A percentile compares a stretch with the other conserved stretches of the same genome.
Evolutionary conservation across 805 yeast species (phyloP).

Genomic region (Diddensiella transvaalensis): DNA sequence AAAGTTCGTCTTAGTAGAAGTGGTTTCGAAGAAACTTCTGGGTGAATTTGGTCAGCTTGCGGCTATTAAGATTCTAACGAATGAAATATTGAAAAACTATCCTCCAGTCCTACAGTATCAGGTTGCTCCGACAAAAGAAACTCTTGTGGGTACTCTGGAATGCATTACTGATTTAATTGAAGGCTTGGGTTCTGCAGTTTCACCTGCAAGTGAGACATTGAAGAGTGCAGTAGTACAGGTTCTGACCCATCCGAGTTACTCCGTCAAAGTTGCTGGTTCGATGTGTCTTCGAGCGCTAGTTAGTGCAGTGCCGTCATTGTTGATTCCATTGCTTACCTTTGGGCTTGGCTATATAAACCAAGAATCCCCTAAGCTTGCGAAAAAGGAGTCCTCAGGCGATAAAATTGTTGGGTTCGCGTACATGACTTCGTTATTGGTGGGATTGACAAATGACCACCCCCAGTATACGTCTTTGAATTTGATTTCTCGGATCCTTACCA

Average conservation of each 20-base stretch:
- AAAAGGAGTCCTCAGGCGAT: conserved; percentile 17
- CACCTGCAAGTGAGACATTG: conserved; percentile 19
- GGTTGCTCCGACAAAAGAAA: conserved; percentile 23
- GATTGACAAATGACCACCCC: conserved; percentile 27
- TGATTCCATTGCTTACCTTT: conserved; percentile 21
- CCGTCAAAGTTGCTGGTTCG: conserved; percentile 19
- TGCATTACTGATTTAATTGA: conserved; percentile 24
- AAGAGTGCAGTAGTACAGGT: conserved; percentile 13
- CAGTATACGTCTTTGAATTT: conserved; percentile 44
- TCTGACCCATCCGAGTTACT: conserved; percentile 17
- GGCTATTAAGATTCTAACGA: conserved; percentile 23
- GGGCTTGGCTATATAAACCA: conserved; percentile 23
- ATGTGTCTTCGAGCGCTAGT: conserved; percentile 16
- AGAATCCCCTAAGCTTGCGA: conserved; percentile 22
- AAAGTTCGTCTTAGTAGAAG: conserved; percentile 24
- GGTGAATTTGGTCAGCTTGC: conserved; percentile 31
- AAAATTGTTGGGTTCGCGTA: conserved; percentile 30
- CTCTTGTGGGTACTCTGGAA: conserved; percentile 23
- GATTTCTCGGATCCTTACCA: conserved; percentile 42
- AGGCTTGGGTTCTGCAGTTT: conserved; percentile 31
- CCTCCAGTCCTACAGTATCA: conserved; percentile 24
- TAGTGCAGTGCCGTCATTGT: conserved; percentile 24
- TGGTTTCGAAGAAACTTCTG: conserved; percentile 26
- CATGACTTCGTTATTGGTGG: conserved; percentile 27
- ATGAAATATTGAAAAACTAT: conserved; percentile 24